These are phyloP conservation scores for Candida dubliniensis DNA, from an alignment of 1,139 yeast genomes.

Conservation along the genomic window DNA sequence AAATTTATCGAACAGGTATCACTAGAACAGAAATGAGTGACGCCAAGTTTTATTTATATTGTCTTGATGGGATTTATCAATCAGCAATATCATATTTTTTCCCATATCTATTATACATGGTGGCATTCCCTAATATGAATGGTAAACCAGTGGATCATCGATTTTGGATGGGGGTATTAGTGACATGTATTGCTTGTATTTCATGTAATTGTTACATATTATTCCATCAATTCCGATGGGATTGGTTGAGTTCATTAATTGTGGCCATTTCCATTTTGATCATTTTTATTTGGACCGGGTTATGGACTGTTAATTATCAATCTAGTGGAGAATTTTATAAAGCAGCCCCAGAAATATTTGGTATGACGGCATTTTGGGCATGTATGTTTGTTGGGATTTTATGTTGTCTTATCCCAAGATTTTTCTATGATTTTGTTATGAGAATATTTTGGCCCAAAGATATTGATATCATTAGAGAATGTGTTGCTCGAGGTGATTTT, in stretches of 20 bases:
- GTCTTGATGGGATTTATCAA: conserved; percentile 87
- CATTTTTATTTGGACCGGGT: conserved; percentile 85
- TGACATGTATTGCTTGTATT: conserved; percentile 74
- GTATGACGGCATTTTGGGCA: conserved; percentile 78
- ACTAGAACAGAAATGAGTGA: conserved; percentile 79
- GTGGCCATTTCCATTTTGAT: conserved; percentile 64
- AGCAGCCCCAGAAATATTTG: conserved; percentile 73
- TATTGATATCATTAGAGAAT: conserved; percentile 83
- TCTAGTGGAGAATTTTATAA: conserved; percentile 71
- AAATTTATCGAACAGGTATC: conserved; percentile 83
- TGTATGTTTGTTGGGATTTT: conserved; percentile 70
- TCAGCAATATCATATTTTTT: conserved; percentile 82
- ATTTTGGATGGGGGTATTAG: conserved; percentile 80
- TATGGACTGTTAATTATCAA: conserved; percentile 66
- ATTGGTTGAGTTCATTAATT: conserved; percentile 73
- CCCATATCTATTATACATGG: conserved; percentile 67
- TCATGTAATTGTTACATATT: conserved; percentile 80
- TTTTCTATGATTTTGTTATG: conserved; percentile 61
- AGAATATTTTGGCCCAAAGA: conserved; percentile 72
- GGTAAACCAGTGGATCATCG: conserved; percentile 81
- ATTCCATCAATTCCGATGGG: conserved; percentile 91
- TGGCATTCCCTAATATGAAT: conserved; percentile 54
- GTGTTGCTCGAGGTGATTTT: conserved; percentile 59
- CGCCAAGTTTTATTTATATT: conserved; percentile 76
- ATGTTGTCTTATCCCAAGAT: conserved; percentile 75